Evolutionary conservation across 2,329 filamentous ascomycete species (phyloP).

Genomic region (Aspergillus awamori): DNA sequence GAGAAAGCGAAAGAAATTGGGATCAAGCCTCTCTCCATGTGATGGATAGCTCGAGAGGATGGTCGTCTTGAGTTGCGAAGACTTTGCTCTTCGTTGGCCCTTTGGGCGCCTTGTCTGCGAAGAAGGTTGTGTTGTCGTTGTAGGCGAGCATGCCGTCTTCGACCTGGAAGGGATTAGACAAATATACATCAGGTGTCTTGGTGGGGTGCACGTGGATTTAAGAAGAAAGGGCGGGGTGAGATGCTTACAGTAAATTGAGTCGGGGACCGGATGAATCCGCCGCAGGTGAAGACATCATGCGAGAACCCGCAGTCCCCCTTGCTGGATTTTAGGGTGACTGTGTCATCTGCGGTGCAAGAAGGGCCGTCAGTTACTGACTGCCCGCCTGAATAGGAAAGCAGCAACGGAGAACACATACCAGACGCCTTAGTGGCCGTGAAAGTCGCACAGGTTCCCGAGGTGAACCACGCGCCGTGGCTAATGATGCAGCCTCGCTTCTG

Average conservation of each 20-base stretch:
- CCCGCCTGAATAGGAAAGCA: background rate
- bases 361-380: background rate
- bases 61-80: slow-evolving; percentile 35
- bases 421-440: slow-evolving; percentile 41
- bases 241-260: slow-evolving; percentile 36
- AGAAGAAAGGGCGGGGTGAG: background rate
- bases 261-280: slow-evolving; percentile 32
- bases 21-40: slow-evolving; percentile 30
- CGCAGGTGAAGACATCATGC: slow-evolving; percentile 59
- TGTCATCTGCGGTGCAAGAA: slow-evolving; percentile 22
- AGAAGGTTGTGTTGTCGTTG: slow-evolving; percentile 40
- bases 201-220: background rate
- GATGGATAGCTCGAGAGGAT: slow-evolving; percentile 39
- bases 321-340: slow-evolving; percentile 60
- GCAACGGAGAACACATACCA: slow-evolving; percentile 28
- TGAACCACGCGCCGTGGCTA: slow-evolving; percentile 68
- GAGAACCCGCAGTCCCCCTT: slow-evolving; percentile 63
- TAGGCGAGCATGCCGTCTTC: slow-evolving; percentile 39
- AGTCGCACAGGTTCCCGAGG: slow-evolving; percentile 67
- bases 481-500: slow-evolving; percentile 65
- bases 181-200: background rate
- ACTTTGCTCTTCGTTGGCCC: slow-evolving; percentile 38
- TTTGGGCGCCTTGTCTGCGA: slow-evolving; percentile 42
- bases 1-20: background rate
- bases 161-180: slow-evolving; percentile 22